Conservation (phyloP, 2,329 filamentous ascomycete species). For the Pseudogymnoascus sp. region DNA sequence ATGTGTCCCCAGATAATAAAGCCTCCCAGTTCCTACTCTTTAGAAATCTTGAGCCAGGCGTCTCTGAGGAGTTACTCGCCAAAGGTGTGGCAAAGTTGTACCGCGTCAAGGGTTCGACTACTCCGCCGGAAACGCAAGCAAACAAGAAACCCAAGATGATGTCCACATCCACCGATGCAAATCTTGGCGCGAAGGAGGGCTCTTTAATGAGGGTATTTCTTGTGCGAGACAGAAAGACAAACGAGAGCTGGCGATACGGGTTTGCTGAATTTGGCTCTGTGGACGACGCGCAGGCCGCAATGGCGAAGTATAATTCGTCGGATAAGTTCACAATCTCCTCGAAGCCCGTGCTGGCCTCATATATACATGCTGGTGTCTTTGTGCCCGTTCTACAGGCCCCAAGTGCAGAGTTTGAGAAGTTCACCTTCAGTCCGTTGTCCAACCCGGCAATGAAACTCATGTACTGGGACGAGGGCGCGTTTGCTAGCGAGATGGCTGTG, state of each 20-base stretch:
- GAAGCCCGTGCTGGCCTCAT: conserved; percentile 61
- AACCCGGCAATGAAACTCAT: conserved; percentile 62
- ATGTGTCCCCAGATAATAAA: conserved; percentile 42
- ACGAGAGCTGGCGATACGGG: conserved; percentile 72
- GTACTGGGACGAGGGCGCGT: conserved; percentile 71
- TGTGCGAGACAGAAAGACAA: conserved; percentile 62
- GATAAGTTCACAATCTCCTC: conserved; percentile 73
- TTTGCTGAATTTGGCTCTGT: conserved; percentile 77
- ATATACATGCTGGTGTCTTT: conserved; percentile 80
- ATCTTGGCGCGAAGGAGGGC: conserved; percentile 58
- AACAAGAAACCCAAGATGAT: conserved; percentile 41
- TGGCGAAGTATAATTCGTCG: conserved; percentile 63
- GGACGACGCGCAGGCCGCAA: conserved; percentile 67
- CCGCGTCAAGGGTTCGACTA: conserved; percentile 39
- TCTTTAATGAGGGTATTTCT: conserved; percentile 72
- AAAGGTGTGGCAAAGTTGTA: conserved; percentile 69
- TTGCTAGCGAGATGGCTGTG: conserved; percentile 57
- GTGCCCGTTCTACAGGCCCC: conserved; percentile 59
- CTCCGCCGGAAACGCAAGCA: conserved; percentile 32
- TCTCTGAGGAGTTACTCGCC: conserved; percentile 65
- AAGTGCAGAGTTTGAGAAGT: conserved; percentile 48
- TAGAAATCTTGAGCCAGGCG: conserved; percentile 61
- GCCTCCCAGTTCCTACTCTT: conserved; percentile 69
- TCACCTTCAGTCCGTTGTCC: conserved; percentile 63
- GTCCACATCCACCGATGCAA: conserved; percentile 45